Percentiles rank a stretch among this genome's conserved stretches.
Evolutionary conservation across 108 stramenopile genomes (phyloP).

Genomic region (Pinguiococcus pyrenoidosus): DNA sequence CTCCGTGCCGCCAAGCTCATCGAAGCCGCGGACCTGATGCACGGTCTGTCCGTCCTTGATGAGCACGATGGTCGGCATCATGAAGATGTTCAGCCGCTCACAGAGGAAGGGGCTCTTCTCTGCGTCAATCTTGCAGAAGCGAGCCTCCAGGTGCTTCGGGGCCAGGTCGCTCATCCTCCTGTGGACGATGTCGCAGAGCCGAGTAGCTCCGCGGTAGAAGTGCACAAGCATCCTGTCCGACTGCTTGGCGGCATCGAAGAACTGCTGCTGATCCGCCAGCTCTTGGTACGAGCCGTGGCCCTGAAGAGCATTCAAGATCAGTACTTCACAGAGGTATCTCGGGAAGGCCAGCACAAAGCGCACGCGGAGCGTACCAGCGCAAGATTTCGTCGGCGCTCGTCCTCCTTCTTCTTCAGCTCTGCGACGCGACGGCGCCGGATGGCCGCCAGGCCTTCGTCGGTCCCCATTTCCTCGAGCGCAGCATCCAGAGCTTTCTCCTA

Average conservation of each 20-base stretch:
- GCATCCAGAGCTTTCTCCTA: constrained; percentile 4
- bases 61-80: constrained; percentile 89
- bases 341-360: neutral
- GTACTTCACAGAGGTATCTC: constrained; percentile 8
- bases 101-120: constrained; percentile 88
- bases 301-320: no score
- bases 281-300: constrained; percentile 81
- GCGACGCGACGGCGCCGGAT: constrained; percentile 59
- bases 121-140: constrained; percentile 87
- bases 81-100: constrained; percentile 73
- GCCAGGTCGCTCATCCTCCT: constrained; percentile 67
- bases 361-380: constrained; percentile 1
- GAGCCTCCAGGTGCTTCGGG: constrained; percentile 72
- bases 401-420: constrained; percentile 54
- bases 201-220: constrained; percentile 80
- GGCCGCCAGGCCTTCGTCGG: constrained; percentile 67
- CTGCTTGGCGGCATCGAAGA: constrained; percentile 77
- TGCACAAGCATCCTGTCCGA: constrained; percentile 73
- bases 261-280: constrained; percentile 54
- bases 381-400: constrained; percentile 49
- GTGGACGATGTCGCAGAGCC: constrained; percentile 82
- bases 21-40: constrained; percentile 86
- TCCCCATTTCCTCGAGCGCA: constrained; percentile 58
- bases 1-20: constrained; percentile 84
- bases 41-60: constrained; percentile 76